Evolutionary conservation across 1,139 yeast species (phyloP).

Genomic region (Pichia norvegensis): DNA sequence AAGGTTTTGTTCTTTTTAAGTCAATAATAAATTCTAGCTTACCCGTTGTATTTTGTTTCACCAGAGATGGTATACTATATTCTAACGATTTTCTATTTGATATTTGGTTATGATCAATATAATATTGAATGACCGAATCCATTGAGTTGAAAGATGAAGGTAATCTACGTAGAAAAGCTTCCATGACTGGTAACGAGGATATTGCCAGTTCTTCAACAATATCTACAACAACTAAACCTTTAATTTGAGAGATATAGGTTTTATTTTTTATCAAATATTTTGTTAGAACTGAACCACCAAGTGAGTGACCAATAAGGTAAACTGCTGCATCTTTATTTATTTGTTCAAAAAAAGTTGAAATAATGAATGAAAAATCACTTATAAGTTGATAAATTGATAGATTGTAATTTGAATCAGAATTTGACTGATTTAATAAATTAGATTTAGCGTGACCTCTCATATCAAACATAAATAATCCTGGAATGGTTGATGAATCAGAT

Average conservation of each 20-base stretch:
- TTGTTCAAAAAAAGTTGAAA: constrained; percentile 31
- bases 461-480: constrained; percentile 68
- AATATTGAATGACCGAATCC: constrained; percentile 77
- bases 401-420: constrained; percentile 22
- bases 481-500: constrained; percentile 19
- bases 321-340: constrained; percentile 21
- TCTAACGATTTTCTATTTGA: constrained; percentile 55
- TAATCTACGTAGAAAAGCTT: constrained; percentile 48
- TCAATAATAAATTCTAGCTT: constrained; percentile 54
- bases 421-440: constrained; percentile 19
- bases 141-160: constrained; percentile 51
- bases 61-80: constrained; percentile 68
- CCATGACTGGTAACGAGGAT: constrained; percentile 60
- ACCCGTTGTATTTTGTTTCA: constrained; percentile 24
- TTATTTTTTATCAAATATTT: constrained; percentile 29
- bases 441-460: constrained; percentile 77
- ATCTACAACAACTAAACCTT: constrained; percentile 74
- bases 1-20: constrained; percentile 50
- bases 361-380: constrained; percentile 46
- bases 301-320: constrained; percentile 75
- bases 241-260: constrained; percentile 24
- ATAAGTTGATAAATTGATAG: constrained; percentile 44
- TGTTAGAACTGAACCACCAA: constrained; percentile 84
- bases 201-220: constrained; percentile 92
- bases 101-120: constrained; percentile 45